These are phyloP conservation scores for Candida tallmaniae DNA, from an alignment of 805 yeast species.

Conservation along the genomic window DNA sequence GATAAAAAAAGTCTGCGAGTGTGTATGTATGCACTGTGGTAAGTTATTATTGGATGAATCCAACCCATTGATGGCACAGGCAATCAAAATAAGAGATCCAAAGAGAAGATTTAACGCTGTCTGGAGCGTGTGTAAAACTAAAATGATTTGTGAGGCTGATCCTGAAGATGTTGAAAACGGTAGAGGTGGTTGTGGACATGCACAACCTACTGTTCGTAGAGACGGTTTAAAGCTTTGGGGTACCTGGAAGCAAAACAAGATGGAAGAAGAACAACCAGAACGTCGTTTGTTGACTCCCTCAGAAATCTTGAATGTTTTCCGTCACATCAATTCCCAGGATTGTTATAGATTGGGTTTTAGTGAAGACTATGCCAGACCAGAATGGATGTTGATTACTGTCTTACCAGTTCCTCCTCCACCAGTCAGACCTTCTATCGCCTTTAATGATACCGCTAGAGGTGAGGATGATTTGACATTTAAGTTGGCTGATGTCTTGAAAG, in stretches of 20 bases:
- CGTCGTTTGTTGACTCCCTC: constrained; percentile 82
- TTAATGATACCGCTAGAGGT: constrained; percentile 96
- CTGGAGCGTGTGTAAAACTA: constrained; percentile 87
- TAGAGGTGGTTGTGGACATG: constrained; percentile 98
- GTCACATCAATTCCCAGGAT: constrained; percentile 84
- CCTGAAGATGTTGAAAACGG: constrained; percentile 42
- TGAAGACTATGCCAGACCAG: constrained; percentile 97
- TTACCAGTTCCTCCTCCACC: constrained; percentile 99
- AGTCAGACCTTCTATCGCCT: constrained; percentile 97
- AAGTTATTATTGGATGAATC: constrained; percentile 83
- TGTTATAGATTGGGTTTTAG: constrained; percentile 80
- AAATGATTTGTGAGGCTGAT: constrained; percentile 89
- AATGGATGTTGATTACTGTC: constrained; percentile 97
- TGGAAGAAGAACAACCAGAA: constrained; percentile 86
- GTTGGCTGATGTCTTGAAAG: constrained; percentile 93
- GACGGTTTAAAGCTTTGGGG: constrained; percentile 97
- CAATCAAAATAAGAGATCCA: constrained; percentile 85
- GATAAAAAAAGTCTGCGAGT: constrained; percentile 92
- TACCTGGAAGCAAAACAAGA: constrained; percentile 93
- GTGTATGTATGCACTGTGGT: constrained; percentile 99
- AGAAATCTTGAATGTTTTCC: constrained; percentile 87
- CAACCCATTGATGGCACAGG: constrained; percentile 79
- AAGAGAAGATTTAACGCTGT: constrained; percentile 95
- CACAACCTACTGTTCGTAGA: constrained; percentile 92
- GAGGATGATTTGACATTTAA: constrained; percentile 98